phyloP scores from a whole-genome alignment of 2,329 filamentous ascomycete genomes.

The Fusarium fracticaudum region DNA sequence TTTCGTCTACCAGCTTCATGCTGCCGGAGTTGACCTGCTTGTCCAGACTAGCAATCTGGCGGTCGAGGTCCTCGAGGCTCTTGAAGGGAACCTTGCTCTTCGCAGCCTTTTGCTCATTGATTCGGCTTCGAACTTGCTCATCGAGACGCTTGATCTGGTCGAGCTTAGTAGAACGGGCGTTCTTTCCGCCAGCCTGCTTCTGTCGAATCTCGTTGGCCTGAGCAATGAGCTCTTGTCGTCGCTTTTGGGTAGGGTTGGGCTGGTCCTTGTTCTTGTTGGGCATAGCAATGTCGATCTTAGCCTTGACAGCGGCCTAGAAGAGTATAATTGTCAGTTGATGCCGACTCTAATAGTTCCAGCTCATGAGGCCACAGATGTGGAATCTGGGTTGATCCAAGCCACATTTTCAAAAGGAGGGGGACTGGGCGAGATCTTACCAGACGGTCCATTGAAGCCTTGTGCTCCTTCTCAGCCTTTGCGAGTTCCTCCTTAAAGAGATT shows the following conservation, averaged over 20 bases:
- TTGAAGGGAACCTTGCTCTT: constrained; percentile 86
- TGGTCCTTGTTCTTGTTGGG: constrained; percentile 80
- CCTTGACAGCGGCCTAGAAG: constrained; percentile 82
- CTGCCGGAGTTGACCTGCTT: constrained; percentile 86
- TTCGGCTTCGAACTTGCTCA: constrained; percentile 84
- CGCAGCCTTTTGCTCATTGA: constrained; percentile 86
- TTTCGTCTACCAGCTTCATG: constrained; percentile 97
- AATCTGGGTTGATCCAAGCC: constrained; percentile 21
- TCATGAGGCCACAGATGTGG: constrained; percentile 32
- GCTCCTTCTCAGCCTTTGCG: constrained; percentile 85
- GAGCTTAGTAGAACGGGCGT: constrained; percentile 77
- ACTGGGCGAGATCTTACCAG: constrained; percentile 49
- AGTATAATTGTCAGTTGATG: constrained; percentile 22
- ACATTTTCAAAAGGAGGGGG: constrained; percentile 2
- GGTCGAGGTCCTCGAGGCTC: constrained; percentile 86
- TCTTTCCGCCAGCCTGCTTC: constrained; percentile 90
- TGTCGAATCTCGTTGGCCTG: constrained; percentile 86
- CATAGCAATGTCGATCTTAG: constrained; percentile 85
- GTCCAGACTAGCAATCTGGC: constrained; percentile 81
- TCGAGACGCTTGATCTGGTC: constrained; percentile 95
- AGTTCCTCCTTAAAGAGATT: constrained; percentile 82
- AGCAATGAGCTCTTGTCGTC: constrained; percentile 83
- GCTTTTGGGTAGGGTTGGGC: constrained; percentile 82
- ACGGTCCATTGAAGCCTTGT: constrained; percentile 76
- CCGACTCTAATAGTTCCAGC: constrained; percentile 2